Base-by-base conservation (phyloP, 495 filamentous ascomycete species). In the Aeminium ludgeri region DNA sequence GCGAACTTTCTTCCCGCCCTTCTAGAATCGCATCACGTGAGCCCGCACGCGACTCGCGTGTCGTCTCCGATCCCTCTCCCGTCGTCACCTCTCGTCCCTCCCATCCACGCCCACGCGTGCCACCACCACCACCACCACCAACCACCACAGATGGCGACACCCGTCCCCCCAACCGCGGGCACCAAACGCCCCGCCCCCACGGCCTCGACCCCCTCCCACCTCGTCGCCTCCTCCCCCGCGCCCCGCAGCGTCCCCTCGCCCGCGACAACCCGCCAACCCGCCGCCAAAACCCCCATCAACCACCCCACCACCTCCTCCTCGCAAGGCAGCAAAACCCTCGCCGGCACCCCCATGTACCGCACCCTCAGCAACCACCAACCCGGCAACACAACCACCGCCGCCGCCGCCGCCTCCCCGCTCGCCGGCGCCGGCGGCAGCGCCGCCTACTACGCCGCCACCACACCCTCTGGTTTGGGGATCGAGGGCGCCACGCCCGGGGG, bases 101-200 rank as follows among this genome's bases (percentile, higher is more conserved):
- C n/a, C n/a, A n/a, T n/a, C n/a, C n/a, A n/a, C n/a, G n/a, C n/a
- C n/a, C n/a, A n/a, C n/a, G n/a, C n/a, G n/a, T n/a, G n/a, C n/a
- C n/a, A n/a, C n/a, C n/a, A n/a, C n/a, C n/a, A n/a, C n/a, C n/a
- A n/a, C n/a, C n/a, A n/a, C n/a, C n/a, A n/a, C n/a, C n/a, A n/a
- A n/a, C n/a, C n/a, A n/a, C n/a, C n/a, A n/a, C n/a, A n/a, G 29
- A 59, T 59, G 57, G 42, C 57, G 38, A 59, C 57, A 7, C 57
- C 57, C n/a, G 58, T 51, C n/a, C 43, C 47, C 1, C 11, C 29
- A 1, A 41, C 41, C 5, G 42, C 42, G 1, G n/a, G n/a, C n/a
- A 37, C 47, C n/a, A 50, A 50, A 38, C 30, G 32, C 42, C 42
- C 38, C 45, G 40, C 50, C 43, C 50, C 36, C 38, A 34, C 31